A percentile compares a stretch with the other conserved stretches of the same genome.
Evolutionary conservation across 1,284 basidiomycete genomes (phyloP).

Genomic region (Leucoagaricus sp.): DNA sequence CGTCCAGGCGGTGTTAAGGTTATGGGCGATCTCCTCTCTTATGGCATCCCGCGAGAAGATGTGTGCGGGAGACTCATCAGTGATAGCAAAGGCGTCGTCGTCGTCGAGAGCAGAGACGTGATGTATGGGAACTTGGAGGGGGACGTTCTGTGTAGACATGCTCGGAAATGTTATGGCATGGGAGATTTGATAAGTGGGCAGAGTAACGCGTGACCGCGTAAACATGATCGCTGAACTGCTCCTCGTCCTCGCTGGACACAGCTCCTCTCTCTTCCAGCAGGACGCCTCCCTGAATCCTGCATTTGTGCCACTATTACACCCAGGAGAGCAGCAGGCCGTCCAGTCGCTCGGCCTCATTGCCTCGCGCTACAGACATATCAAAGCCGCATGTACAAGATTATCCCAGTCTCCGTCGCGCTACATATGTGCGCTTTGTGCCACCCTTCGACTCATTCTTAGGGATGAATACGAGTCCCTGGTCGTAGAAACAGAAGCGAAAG

Average conservation of each 20-base stretch:
- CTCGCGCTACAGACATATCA: conserved; percentile 70
- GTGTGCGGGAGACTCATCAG: conserved; percentile 45
- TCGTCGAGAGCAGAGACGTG: conserved; percentile 53
- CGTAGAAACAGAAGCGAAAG: conserved; percentile 77
- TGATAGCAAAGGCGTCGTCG: conserved; percentile 70
- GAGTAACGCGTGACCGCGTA: neutral
- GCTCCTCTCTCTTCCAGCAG: conserved; percentile 74
- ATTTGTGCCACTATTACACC: conserved; percentile 76
- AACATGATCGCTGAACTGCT: conserved; percentile 83
- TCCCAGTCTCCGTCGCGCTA: conserved; percentile 71
- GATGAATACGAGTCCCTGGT: conserved; percentile 82
- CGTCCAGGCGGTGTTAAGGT: conserved; percentile 32
- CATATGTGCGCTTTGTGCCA: conserved; percentile 73
- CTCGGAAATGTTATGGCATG: neutral
- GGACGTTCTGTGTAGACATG: conserved; percentile 16
- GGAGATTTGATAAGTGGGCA: conserved; percentile 15
- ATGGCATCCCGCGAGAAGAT: conserved; percentile 60
- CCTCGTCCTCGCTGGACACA: conserved; percentile 80
- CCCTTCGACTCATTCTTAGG: conserved; percentile 70
- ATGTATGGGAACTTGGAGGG: conserved; percentile 25
- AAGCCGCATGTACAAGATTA: conserved; percentile 50
- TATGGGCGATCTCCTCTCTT: conserved; percentile 59
- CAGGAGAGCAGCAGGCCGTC: conserved; percentile 82
- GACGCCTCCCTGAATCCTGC: conserved; percentile 62
- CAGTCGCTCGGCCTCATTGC: conserved; percentile 75